Evolutionary conservation across 1,139 yeast genomes (phyloP).

Genomic region (Blastobotrys arbuscula): DNA sequence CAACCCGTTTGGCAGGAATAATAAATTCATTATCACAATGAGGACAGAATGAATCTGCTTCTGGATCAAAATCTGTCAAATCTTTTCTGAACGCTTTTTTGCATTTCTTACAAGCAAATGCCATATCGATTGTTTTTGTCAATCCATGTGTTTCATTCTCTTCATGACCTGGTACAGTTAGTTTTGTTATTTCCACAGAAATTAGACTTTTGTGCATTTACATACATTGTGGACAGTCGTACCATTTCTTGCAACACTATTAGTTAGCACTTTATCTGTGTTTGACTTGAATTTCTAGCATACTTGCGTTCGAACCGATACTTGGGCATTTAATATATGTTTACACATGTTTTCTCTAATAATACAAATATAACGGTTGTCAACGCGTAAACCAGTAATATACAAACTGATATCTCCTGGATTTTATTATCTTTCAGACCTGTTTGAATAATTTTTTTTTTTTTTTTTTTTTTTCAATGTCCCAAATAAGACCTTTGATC

Average conservation of each 20-base stretch:
- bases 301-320: slow-evolving; percentile 35
- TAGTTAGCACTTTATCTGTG: neutral
- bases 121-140: slow-evolving; percentile 33
- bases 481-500: too few species aligned
- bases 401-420: too few species aligned
- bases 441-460: too few species aligned
- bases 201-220: slow-evolving; percentile 1
- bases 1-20: slow-evolving; percentile 27
- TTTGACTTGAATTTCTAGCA: slow-evolving; percentile 8
- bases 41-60: slow-evolving; percentile 35
- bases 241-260: slow-evolving; percentile 34
- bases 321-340: slow-evolving; percentile 37
- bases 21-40: slow-evolving; percentile 37
- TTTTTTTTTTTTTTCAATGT: neutral
- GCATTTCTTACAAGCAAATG: slow-evolving; percentile 37
- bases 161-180: slow-evolving; percentile 28
- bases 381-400: too few species aligned
- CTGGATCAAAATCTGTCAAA: slow-evolving; percentile 36
- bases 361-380: too few species aligned
- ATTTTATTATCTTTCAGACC: neutral
- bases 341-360: slow-evolving; percentile 34
- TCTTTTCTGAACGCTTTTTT: slow-evolving; percentile 36
- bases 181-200: neutral
- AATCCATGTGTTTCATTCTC: slow-evolving; percentile 33
- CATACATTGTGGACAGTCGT: slow-evolving; percentile 37